A percentile compares a stretch with the other conserved stretches of the same genome.
Evolutionary conservation across 768 basidiomycete species (phyloP).

Genomic region (Hericium coralloides): DNA sequence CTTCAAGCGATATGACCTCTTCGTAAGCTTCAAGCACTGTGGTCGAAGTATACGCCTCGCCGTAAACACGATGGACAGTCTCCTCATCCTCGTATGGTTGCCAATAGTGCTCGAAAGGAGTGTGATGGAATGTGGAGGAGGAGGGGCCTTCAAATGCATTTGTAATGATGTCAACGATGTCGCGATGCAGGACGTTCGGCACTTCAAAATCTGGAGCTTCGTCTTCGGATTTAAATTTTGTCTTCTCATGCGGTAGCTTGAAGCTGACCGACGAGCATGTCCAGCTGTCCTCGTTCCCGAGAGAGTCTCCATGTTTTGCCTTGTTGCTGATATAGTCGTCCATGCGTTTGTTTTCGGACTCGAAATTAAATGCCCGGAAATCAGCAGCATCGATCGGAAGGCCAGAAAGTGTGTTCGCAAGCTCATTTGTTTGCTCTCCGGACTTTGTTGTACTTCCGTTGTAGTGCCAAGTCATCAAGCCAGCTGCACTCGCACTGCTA

Average conservation of each 20-base stretch:
- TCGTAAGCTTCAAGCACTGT: not conserved
- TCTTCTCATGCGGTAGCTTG: not conserved
- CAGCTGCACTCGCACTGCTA: too few species aligned
- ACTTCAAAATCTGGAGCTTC: not conserved
- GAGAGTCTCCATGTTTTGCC: too few species aligned
- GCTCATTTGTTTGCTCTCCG: not conserved
- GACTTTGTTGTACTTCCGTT: not conserved
- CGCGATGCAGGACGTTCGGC: not conserved
- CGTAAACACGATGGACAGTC: not conserved
- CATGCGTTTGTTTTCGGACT: not conserved
- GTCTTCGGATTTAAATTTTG: not conserved
- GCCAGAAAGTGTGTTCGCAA: not conserved
- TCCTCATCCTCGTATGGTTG: not conserved
- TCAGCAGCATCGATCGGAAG: not conserved
- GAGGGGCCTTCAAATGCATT: not conserved
- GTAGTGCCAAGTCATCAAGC: not conserved
- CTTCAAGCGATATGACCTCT: not conserved
- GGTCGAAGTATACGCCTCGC: not conserved
- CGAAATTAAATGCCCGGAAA: not conserved
- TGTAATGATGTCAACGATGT: not conserved
- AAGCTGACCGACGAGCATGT: not conserved
- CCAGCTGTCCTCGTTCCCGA: too few species aligned
- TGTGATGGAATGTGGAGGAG: not conserved
- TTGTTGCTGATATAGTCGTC: not conserved
- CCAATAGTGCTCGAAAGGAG: slow-evolving; percentile 1